Evolutionary conservation across 2,329 filamentous ascomycete genomes (phyloP), one percentile per base, ranked within the genome.

Genomic region (Neofusicoccum sp.): DNA sequence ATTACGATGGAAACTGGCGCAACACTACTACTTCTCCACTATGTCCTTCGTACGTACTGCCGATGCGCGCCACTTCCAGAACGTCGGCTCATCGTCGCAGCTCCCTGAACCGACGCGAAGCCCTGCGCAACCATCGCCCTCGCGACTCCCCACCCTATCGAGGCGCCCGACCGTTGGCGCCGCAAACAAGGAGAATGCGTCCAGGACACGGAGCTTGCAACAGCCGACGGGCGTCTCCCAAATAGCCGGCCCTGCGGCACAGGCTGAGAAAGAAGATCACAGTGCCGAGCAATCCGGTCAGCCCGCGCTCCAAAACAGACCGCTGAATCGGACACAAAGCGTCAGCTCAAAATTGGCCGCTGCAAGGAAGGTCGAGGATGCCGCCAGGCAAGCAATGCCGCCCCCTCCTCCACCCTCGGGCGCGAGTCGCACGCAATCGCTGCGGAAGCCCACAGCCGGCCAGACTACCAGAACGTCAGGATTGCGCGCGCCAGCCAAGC

Each of bases 1-100:
- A 11, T 47, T 41, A 41, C 30, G 20, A 58, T 58, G 54, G 54
- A 45, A 31, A 45, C 24, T 30, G 36, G 38, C n/a, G 26, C 12
- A 43, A 36, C 26, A 41, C 26, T 12, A 43, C 51, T 56, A 28
- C 43, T 47, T 31, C 33, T 54, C 7, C 59, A 48, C 26, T 33
- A 61, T 57, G 49, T 40, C 49, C 41, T 48, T 44, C 51, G 59
- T 61, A 61, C 33, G 59, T 61, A 48, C 40, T 16, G 28, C 33
- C 16, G 43, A 57, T 33, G 30, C 51, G 40, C 26, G 11, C 16
- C 33, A 16, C n/a, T 9, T 33, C 14, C 14, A 45, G 31, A n/a
- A 24, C 14, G 7, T 33, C 24, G 26, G 26, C 59, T 61, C 41
- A 54, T 26, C 30, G 3, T 38, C 51, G 16, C 59, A 61, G 59